Conservation (phyloP, 2,329 filamentous ascomycete genomes). For the Fusarium sp. region DNA sequence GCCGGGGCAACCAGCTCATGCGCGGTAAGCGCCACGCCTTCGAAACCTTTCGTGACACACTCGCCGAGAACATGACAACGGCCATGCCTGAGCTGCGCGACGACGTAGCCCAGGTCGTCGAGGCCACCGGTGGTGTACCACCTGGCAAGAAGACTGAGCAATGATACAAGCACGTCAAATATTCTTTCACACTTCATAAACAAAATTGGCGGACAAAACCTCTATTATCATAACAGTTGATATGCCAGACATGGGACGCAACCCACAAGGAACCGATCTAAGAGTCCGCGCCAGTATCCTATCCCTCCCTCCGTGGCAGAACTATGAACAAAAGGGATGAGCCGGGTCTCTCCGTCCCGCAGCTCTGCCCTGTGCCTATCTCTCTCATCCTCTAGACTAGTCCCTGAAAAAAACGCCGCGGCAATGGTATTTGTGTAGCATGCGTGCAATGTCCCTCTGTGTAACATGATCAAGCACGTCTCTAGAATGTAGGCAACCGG, state of each 20-base stretch:
- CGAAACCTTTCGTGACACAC: slow-evolving; percentile 68
- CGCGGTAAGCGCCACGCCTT: slow-evolving; percentile 74
- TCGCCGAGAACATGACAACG: slow-evolving; percentile 68
- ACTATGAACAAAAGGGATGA: slow-evolving; percentile 10
- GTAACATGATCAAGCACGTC: slow-evolving; percentile 28
- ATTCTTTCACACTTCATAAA: background rate
- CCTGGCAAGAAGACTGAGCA: slow-evolving; percentile 23
- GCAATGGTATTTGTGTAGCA: slow-evolving; percentile 43
- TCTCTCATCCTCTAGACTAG: slow-evolving; percentile 35
- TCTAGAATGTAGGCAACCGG: slow-evolving; percentile 42
- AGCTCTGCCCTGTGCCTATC: slow-evolving; percentile 8
- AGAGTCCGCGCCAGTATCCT: slow-evolving; percentile 19
- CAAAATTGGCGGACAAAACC: slow-evolving; percentile 8
- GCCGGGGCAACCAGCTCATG: slow-evolving; percentile 74
- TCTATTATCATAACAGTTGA: slow-evolving; percentile 40
- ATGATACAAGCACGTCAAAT: background rate
- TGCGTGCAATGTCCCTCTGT: slow-evolving; percentile 19
- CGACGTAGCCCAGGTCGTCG: slow-evolving; percentile 65
- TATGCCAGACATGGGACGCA: slow-evolving; percentile 23
- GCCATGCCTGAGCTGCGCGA: slow-evolving; percentile 70
- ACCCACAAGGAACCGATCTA: slow-evolving; percentile 33
- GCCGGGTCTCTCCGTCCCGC: slow-evolving; percentile 7
- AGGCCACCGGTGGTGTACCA: slow-evolving; percentile 55
- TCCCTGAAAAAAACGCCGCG: slow-evolving; percentile 47
- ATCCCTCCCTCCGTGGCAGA: slow-evolving; percentile 11